phyloP scores from a whole-genome alignment of 306 rosid genomes.

The Alnus rubra region DNA sequence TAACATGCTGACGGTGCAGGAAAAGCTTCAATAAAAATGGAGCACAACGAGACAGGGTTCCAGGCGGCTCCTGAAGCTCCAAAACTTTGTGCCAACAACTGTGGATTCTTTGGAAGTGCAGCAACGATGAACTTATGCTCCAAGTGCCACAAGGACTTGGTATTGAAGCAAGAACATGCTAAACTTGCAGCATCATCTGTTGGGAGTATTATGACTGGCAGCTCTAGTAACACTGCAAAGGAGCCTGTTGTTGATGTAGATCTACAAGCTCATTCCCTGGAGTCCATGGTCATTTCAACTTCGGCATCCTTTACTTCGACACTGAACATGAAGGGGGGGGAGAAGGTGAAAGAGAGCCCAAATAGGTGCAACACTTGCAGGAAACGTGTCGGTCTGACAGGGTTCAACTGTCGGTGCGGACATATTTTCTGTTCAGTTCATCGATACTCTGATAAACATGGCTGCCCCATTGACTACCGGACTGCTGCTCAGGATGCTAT shows the following conservation, averaged over 20 bases:
- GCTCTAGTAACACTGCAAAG: constrained; percentile 20
- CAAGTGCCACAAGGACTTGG: constrained; percentile 48
- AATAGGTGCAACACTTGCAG: constrained; percentile 43
- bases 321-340: constrained; percentile 20
- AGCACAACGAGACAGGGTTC: constrained; percentile 52
- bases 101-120: constrained; percentile 62
- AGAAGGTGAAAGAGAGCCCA: constrained; percentile 39
- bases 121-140: constrained; percentile 59
- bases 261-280: constrained; percentile 7
- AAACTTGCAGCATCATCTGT: constrained; percentile 44
- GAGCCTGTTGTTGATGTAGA: constrained; percentile 17
- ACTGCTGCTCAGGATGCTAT: constrained; percentile 39
- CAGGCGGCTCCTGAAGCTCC: constrained; percentile 52
- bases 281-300: constrained; percentile 18
- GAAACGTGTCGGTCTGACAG: constrained; percentile 46
- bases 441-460: constrained; percentile 46
- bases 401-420: constrained; percentile 48
- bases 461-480: constrained; percentile 36
- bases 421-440: constrained; percentile 40
- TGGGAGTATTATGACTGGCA: constrained; percentile 35
- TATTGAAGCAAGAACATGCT: constrained; percentile 29
- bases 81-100: constrained; percentile 60
- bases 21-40: constrained; percentile 28
- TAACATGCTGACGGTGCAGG: constrained; percentile 10
- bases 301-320: constrained; percentile 13